Conservation (phyloP, 768 basidiomycete genomes). For the Termitomyces sp. region DNA sequence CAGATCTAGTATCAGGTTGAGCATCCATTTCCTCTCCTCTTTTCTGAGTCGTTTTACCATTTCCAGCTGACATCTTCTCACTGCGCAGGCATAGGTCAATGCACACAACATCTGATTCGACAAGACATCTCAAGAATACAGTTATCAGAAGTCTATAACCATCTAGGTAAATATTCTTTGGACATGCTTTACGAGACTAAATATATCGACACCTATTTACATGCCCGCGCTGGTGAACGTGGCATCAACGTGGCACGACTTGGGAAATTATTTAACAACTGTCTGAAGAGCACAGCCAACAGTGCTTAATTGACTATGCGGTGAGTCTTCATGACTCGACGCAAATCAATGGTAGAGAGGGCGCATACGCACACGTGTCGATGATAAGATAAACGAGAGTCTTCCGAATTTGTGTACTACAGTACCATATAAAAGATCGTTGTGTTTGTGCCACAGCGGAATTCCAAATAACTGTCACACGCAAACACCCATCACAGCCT, state of each 20-base stretch:
- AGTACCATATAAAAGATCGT: background rate
- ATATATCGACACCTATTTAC: background rate
- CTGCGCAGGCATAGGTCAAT: background rate
- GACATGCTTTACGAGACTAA: too few species aligned
- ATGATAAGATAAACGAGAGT: constrained; percentile 2
- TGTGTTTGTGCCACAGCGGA: constrained; percentile 33
- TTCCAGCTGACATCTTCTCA: background rate
- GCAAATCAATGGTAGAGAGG: background rate
- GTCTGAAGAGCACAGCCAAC: background rate
- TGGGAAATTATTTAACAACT: background rate
- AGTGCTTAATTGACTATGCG: background rate
- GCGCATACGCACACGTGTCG: constrained; percentile 9
- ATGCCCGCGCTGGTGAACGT: background rate
- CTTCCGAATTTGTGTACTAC: too few species aligned
- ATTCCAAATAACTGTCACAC: constrained; percentile 44
- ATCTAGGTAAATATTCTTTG: background rate
- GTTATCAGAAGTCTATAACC: background rate
- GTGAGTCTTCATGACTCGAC: background rate
- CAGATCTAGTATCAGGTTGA: background rate
- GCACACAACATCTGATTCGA: background rate
- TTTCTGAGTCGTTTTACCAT: too few species aligned
- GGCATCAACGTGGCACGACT: background rate
- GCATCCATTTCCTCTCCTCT: background rate
- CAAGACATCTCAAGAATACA: background rate
- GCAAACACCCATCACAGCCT: constrained; percentile 26